Conservation (phyloP, 2,329 filamentous ascomycete species). For the Parasarocladium wereldwijsianum region DNA sequence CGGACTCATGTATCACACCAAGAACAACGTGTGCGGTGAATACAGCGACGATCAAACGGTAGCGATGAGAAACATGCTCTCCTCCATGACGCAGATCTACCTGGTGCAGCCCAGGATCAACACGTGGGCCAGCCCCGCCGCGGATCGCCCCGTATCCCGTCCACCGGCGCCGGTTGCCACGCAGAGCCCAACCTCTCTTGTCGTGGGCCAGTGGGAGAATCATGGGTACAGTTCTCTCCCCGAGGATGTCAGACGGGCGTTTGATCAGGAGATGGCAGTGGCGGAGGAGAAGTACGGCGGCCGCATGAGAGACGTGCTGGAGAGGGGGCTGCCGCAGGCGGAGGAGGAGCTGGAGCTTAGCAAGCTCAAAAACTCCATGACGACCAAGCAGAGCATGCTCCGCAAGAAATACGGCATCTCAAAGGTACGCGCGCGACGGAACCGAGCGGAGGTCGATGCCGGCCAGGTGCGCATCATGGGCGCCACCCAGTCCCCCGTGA, state of each 20-base stretch:
- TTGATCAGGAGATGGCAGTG: conserved; percentile 15
- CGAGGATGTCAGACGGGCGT: no score
- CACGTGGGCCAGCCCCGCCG: no score
- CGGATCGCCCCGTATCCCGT: no score
- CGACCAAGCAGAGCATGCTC: conserved; percentile 40
- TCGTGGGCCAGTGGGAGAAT: no score
- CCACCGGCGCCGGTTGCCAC: no score
- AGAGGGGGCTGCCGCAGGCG: conserved; percentile 20
- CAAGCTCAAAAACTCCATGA: conserved; percentile 35
- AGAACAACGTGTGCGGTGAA: conserved; percentile 30
- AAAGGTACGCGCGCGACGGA: conserved; percentile 33
- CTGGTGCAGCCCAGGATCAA: neutral
- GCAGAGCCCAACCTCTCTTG: no score
- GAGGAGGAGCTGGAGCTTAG: conserved; percentile 18
- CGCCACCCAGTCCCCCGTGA: conserved; percentile 1
- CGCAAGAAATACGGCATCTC: conserved; percentile 44
- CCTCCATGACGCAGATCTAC: neutral
- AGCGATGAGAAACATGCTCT: conserved; percentile 3
- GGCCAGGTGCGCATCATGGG: conserved; percentile 23
- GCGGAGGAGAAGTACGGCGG: conserved; percentile 21
- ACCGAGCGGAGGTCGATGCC: conserved; percentile 28
- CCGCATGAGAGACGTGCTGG: conserved; percentile 26
- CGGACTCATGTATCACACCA: conserved; percentile 29
- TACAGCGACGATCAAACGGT: conserved; percentile 12
- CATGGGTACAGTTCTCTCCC: no score